These are phyloP conservation scores for Dunaliella primolecta DNA, from an alignment of 139 green algal species.

Conservation along the genomic window DNA sequence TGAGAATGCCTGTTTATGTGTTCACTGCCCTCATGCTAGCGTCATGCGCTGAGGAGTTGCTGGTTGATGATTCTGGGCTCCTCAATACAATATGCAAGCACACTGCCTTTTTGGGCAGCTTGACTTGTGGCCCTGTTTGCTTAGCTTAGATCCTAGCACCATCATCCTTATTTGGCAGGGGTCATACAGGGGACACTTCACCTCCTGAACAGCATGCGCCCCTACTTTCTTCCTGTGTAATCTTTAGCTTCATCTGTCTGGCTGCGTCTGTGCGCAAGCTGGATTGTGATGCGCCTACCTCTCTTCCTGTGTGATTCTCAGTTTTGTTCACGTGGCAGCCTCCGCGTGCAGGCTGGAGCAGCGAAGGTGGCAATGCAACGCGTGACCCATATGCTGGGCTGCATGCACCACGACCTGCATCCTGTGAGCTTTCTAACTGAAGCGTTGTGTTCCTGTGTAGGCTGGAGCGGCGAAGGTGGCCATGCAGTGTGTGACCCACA, in stretches of 20 bases:
- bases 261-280: neutral
- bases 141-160: neutral
- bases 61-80: neutral
- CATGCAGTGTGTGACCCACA: neutral
- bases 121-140: neutral
- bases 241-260: too few species aligned
- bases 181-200: neutral
- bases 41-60: neutral
- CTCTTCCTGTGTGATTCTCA: neutral
- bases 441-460: too few species aligned
- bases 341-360: neutral
- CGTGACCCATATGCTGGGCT: neutral
- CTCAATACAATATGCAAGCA: neutral
- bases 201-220: neutral
- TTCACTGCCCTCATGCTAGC: neutral
- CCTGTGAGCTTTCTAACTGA: too few species aligned
- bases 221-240: neutral
- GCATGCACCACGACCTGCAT: neutral
- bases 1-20: neutral
- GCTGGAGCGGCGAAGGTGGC: neutral
- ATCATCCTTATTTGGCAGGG: neutral
- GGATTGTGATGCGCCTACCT: neutral
- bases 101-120: neutral
- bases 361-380: neutral
- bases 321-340: neutral